Conservation (phyloP, 139 green algal species). For the Chlorella vulgaris region DNA sequence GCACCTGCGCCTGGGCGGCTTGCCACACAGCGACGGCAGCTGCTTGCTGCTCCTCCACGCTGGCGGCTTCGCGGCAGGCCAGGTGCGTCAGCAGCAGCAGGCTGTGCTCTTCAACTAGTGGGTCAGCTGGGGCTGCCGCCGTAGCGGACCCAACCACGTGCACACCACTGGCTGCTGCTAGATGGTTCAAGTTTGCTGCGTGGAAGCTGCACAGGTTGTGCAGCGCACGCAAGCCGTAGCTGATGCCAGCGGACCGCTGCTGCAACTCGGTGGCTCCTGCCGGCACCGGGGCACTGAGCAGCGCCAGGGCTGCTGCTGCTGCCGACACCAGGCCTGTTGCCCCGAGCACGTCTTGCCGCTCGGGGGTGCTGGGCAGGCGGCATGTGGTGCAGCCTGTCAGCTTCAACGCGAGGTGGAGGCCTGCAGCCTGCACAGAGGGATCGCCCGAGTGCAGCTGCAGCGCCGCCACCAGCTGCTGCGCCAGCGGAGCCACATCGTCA, state of each 20-base stretch:
- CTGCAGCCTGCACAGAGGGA: background rate
- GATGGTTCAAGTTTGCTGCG: slow-evolving; percentile 1
- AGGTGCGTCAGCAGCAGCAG: slow-evolving; percentile 26
- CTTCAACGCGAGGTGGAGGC: slow-evolving; percentile 11
- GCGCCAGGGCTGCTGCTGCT: background rate
- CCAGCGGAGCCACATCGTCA: background rate
- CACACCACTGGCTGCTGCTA: slow-evolving; percentile 17
- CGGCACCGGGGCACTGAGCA: background rate
- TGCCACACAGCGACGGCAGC: slow-evolving; percentile 20
- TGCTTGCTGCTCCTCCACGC: slow-evolving; percentile 1
- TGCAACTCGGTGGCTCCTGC: background rate
- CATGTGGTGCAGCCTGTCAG: slow-evolving; percentile 22
- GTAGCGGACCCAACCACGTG: background rate
- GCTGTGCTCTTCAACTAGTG: background rate
- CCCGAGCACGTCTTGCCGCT: slow-evolving; percentile 1
- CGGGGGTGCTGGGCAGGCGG: background rate
- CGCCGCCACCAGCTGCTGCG: background rate
- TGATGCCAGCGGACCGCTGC: background rate
- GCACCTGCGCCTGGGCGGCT: slow-evolving; percentile 8
- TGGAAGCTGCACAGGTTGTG: slow-evolving; percentile 14
- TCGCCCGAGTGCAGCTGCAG: background rate
- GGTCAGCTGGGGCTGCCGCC: background rate
- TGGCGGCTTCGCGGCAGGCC: slow-evolving; percentile 13
- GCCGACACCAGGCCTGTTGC: slow-evolving; percentile 10
- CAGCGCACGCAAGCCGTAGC: slow-evolving; percentile 6